Conservation (phyloP, 2,329 filamentous ascomycete genomes). For the Exutisphaerella laricina region DNA sequence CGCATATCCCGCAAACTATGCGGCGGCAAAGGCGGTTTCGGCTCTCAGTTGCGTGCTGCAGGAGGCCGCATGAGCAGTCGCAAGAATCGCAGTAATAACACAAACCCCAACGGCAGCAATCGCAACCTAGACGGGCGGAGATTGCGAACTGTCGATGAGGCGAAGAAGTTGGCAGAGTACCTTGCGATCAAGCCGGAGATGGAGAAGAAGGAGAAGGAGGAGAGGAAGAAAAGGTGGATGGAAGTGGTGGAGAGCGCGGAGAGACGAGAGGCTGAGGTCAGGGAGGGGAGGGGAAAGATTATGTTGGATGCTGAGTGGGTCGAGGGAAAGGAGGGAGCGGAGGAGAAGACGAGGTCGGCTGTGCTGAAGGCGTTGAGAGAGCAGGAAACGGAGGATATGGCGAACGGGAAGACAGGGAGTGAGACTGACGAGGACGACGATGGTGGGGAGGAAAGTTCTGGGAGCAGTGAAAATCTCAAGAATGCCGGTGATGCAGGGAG, state of each 20-base stretch:
- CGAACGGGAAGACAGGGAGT: conserved; percentile 20
- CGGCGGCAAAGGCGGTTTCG: conserved; percentile 96
- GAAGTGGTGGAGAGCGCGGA: conserved; percentile 82
- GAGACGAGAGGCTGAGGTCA: conserved; percentile 74
- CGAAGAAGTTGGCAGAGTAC: conserved; percentile 91
- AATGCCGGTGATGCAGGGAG: conserved; percentile 38
- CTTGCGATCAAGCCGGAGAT: conserved; percentile 94
- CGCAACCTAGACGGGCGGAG: conserved; percentile 88
- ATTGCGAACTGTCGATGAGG: conserved; percentile 86
- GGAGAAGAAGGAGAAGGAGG: conserved; percentile 89
- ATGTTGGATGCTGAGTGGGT: conserved; percentile 85
- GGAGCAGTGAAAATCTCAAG: conserved; percentile 26
- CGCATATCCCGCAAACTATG: conserved; percentile 73
- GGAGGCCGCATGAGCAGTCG: conserved; percentile 97
- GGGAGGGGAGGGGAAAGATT: conserved; percentile 60
- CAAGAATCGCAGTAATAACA: conserved; percentile 71
- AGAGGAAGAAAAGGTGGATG: conserved; percentile 77
- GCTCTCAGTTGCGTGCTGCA: conserved; percentile 90
- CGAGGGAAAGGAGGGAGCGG: conserved; percentile 86
- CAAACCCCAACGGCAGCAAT: conserved; percentile 76
- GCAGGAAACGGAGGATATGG: conserved; percentile 44
- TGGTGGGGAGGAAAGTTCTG: conserved; percentile 25
- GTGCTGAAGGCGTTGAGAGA: conserved; percentile 65
- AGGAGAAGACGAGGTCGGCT: conserved; percentile 73
- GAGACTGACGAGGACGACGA: conserved; percentile 25